These are phyloP conservation scores for Aegilops speltoides DNA, from an alignment of 176 grass and related monocot species.

Conservation along the genomic window DNA sequence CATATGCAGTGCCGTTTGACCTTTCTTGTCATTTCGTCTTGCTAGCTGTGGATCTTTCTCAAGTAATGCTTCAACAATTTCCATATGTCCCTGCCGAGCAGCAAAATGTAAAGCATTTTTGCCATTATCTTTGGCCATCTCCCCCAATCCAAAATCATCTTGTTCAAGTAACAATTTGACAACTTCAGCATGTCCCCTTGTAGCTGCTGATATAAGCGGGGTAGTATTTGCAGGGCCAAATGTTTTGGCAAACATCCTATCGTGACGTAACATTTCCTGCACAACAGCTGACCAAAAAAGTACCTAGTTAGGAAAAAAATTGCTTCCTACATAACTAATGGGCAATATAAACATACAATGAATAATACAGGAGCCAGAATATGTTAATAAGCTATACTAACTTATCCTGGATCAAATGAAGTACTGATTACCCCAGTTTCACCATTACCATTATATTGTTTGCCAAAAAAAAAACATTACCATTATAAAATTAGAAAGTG, in stretches of 20 bases:
- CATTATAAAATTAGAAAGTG: conserved; percentile 1
- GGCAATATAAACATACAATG: neutral
- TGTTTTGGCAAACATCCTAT: conserved; percentile 73
- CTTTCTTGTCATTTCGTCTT: conserved; percentile 85
- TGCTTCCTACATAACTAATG: neutral
- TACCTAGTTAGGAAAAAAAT: conserved; percentile 20
- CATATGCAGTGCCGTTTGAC: conserved; percentile 95
- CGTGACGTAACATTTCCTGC: conserved; percentile 59
- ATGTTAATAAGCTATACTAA: neutral
- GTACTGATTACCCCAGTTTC: neutral
- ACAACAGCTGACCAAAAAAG: conserved; percentile 53
- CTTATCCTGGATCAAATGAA: neutral
- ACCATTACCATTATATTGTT: neutral
- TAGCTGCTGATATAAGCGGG: conserved; percentile 80
- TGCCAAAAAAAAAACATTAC: neutral
- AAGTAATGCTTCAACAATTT: conserved; percentile 70
- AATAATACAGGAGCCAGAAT: neutral
- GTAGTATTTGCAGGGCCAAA: conserved; percentile 76
- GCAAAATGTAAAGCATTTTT: conserved; percentile 97
- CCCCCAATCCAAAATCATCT: conserved; percentile 68
- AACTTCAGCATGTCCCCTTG: conserved; percentile 72
- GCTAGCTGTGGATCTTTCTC: conserved; percentile 91
- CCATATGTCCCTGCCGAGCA: conserved; percentile 76
- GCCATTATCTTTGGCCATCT: conserved; percentile 80
- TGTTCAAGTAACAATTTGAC: conserved; percentile 67